Percentiles rank a stretch among this genome's conserved stretches.
phyloP scores from a whole-genome alignment of 2,329 filamentous ascomycete species.

The Aspergillus bombycis region DNA sequence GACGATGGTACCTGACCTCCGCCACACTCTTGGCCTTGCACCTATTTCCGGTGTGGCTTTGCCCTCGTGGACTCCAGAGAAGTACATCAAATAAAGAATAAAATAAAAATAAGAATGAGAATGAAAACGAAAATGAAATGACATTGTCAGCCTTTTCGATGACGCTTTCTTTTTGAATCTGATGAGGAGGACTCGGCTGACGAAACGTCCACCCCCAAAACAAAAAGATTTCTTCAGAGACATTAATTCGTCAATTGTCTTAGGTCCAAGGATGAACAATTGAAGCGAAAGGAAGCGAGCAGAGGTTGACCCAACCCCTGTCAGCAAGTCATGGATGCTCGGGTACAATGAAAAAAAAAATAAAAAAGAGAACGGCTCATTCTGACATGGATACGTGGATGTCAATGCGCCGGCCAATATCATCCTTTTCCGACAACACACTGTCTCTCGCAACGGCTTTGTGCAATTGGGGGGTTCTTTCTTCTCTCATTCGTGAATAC shows the following conservation, averaged over 20 bases:
- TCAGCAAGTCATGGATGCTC: background rate
- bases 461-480: background rate
- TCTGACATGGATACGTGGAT: background rate
- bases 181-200: background rate
- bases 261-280: background rate
- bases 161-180: background rate
- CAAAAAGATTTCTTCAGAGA: background rate
- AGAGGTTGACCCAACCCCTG: background rate
- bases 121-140: too few species aligned
- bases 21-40: background rate
- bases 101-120: background rate
- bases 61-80: background rate
- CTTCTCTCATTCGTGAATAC: background rate
- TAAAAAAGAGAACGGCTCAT: slow-evolving; percentile 7
- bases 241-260: background rate
- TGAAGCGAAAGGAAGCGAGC: background rate
- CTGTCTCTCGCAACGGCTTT: background rate
- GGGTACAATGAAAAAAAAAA: slow-evolving; percentile 17
- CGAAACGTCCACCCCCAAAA: background rate
- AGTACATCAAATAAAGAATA: background rate
- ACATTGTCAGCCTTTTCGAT: background rate
- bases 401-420: background rate
- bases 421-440: background rate
- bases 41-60: background rate
- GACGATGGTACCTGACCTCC: background rate